Evolutionary conservation across 1,284 basidiomycete genomes (phyloP).

Genomic region (Mycena sp.): DNA sequence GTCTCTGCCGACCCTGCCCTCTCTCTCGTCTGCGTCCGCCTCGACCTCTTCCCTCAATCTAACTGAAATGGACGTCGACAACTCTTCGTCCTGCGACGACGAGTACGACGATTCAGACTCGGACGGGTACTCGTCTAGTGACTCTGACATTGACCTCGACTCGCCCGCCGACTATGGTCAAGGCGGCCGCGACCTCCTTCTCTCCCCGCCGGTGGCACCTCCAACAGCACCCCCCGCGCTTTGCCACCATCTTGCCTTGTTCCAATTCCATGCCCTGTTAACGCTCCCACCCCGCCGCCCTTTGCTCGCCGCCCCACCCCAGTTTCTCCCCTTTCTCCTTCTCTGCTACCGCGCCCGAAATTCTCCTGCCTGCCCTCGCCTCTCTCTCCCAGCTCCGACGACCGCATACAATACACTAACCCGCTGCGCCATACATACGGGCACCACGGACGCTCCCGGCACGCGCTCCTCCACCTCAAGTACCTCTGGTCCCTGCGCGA

Average conservation of each 20-base stretch:
- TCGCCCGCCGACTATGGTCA: conserved; percentile 10
- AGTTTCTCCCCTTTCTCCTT: background rate
- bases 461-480: conserved; percentile 64
- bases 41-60: conserved; percentile 27
- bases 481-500: conserved; percentile 65
- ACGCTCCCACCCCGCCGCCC: background rate
- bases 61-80: conserved; percentile 41
- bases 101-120: conserved; percentile 30
- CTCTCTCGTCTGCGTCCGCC: conserved; percentile 25
- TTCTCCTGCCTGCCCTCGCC: conserved; percentile 47
- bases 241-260: conserved; percentile 3
- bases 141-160: conserved; percentile 25
- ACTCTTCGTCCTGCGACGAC: conserved; percentile 23
- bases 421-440: conserved; percentile 19
- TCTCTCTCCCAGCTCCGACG: conserved; percentile 33
- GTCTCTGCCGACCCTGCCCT: conserved; percentile 22
- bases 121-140: conserved; percentile 23
- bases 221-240: conserved; percentile 4
- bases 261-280: background rate
- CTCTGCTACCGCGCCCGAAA: conserved; percentile 30
- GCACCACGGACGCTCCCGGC: conserved; percentile 64
- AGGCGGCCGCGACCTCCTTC: conserved; percentile 9
- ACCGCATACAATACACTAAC: conserved; percentile 21
- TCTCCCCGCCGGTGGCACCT: conserved; percentile 9
- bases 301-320: background rate